Percentiles rank a stretch among this genome's conserved stretches.
Conservation (phyloP, 352 stramenopile genomes). For the Phytophthora parvispora region DNA sequence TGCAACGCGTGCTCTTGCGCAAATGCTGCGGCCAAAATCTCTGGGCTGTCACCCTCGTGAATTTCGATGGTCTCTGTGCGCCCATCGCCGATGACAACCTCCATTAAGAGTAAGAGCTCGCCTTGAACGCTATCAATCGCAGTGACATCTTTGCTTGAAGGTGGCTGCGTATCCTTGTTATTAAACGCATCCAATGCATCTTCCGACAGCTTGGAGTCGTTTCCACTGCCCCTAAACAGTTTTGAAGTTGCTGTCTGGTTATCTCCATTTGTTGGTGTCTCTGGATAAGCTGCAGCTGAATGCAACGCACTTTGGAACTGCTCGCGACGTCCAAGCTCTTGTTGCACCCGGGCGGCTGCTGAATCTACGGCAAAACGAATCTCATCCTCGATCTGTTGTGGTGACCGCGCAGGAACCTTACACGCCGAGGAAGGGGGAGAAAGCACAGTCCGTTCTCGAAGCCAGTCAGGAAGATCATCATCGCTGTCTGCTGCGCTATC, state of each 20-base stretch:
- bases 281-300: conserved; percentile 17
- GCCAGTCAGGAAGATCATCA: conserved; percentile 40
- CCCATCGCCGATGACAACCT: conserved; percentile 79
- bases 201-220: not conserved
- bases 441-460: conserved; percentile 13
- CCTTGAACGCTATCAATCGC: conserved; percentile 2
- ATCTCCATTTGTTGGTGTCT: not conserved
- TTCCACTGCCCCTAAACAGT: conserved; percentile 8
- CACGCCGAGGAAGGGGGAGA: conserved; percentile 20
- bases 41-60: conserved; percentile 58
- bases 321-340: conserved; percentile 48
- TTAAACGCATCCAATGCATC: conserved; percentile 3
- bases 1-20: conserved; percentile 56
- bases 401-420: conserved; percentile 36
- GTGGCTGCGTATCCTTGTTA: not conserved
- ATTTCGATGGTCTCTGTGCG: conserved; percentile 80
- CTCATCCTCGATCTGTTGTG: conserved; percentile 68
- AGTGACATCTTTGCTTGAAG: not conserved
- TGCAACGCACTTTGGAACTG: conserved; percentile 51
- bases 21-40: conserved; percentile 60
- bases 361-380: conserved; percentile 69
- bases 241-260: conserved; percentile 12
- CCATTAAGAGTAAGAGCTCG: conserved; percentile 80
- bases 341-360: conserved; percentile 47
- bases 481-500: conserved; percentile 3